These are phyloP conservation scores for Salicornia ramosissima DNA, from an alignment of 148 eudicot species.

Conservation along the genomic window DNA sequence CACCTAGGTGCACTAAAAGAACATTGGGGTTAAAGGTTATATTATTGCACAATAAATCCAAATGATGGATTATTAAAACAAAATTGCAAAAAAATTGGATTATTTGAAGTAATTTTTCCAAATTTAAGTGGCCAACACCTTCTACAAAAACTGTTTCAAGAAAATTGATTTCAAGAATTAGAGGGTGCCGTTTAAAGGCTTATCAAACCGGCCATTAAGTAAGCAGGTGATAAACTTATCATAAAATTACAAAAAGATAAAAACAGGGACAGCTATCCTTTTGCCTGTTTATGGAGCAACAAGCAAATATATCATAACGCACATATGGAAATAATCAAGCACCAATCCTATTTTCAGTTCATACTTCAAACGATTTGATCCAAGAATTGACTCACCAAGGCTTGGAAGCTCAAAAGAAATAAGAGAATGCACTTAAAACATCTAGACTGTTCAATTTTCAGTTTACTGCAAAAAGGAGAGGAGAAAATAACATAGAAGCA, in stretches of 20 bases:
- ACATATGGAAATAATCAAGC: neutral
- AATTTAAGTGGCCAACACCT: no score
- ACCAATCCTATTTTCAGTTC: neutral
- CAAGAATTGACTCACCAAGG: conserved; percentile 1
- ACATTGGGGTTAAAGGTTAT: no score
- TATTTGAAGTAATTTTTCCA: no score
- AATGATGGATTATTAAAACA: no score
- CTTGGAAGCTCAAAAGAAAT: conserved; percentile 5
- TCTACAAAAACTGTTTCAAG: neutral
- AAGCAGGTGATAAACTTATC: neutral
- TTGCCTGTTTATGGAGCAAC: neutral
- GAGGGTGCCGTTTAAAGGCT: neutral
- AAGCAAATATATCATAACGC: neutral
- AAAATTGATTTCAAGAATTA: neutral
- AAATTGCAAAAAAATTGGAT: no score
- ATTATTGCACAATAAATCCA: no score
- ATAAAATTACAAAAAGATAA: neutral
- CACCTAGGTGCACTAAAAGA: no score
- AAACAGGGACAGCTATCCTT: neutral
- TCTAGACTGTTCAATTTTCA: neutral
- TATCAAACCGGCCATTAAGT: neutral
- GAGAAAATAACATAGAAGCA: conserved; percentile 1
- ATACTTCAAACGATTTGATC: conserved; percentile 1
- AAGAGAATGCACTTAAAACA: neutral
- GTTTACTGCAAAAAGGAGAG: neutral